Evolutionary conservation across 2,329 filamentous ascomycete species (phyloP), one percentile per base, ranked within the genome.

Genomic region (Fusarium begoniae): DNA sequence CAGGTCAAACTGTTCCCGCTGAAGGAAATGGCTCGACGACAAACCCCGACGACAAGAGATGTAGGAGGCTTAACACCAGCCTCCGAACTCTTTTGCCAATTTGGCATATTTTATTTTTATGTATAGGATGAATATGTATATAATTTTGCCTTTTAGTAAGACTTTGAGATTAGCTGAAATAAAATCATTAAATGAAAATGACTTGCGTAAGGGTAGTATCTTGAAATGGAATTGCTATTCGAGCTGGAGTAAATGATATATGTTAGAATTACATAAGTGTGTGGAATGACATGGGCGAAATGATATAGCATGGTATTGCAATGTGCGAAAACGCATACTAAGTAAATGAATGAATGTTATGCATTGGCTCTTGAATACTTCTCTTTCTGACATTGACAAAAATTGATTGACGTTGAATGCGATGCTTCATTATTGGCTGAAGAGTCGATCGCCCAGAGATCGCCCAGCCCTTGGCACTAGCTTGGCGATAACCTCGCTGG

Each of bases 41-140:
- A 41, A 58, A 8, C 54, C 53, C 18, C 54, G 63, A 65, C 69
- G 60, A 72, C 70, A 70, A 56, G 78, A 75, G 78, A 80, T 66
- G 78, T 80, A 80, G 77, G 75, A 69, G 70, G 41, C 41, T 51
- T 26, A 26, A 47, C 67, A 59, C 47, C 60, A 70, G 69, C 70
- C 69, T 67, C 76, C 63, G 78, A 80, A 80, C 78, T 75, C 78
- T 80, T 80, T 80, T 80, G 75, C 32, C 43, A 63, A 26, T 44
- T 63, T 44, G 5, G 14, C 5, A 24, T 26, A 35, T 28, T 22
- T 35, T 30, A 57, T 47, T 57, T 32, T 73, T 63, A 13, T 45
- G 6, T 28, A 9, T 20, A 1, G 26, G 28, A 11, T 32, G 0
- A 30, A n/a, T 60, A 30, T 20, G 0, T 7, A 41, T 22, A 1